A percentile compares a stretch with the other conserved stretches of the same genome.
Conservation (phyloP, 345 rosid genomes). For the Corchorus capsularis region DNA sequence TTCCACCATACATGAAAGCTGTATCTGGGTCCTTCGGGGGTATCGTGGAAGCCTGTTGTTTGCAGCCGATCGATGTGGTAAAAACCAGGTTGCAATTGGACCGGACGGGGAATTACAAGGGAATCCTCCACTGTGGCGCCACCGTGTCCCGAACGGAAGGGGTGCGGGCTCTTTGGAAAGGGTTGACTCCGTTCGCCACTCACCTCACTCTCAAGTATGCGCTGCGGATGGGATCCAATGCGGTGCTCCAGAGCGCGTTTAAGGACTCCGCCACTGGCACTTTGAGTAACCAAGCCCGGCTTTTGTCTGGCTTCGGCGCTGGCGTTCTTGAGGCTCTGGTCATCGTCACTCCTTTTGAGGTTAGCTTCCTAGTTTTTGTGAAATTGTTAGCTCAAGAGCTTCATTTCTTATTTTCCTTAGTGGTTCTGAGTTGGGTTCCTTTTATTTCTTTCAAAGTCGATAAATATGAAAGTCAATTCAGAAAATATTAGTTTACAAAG, state of each 20-base stretch:
- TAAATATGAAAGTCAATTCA: neutral
- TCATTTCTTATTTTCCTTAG: neutral
- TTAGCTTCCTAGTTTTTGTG: constrained; percentile 18
- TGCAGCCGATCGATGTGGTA: constrained; percentile 94
- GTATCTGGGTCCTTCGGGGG: constrained; percentile 89
- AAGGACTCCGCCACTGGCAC: constrained; percentile 81
- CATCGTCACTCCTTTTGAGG: constrained; percentile 97
- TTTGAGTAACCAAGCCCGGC: constrained; percentile 56
- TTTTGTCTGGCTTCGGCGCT: constrained; percentile 88
- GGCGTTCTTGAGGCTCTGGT: constrained; percentile 95
- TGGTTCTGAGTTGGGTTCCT: neutral
- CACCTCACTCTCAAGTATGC: constrained; percentile 89
- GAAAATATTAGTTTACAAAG: neutral
- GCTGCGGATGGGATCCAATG: constrained; percentile 94
- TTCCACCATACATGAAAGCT: constrained; percentile 93
- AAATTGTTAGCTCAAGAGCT: neutral
- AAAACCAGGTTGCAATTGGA: constrained; percentile 94
- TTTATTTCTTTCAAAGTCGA: neutral
- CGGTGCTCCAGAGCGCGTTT: constrained; percentile 67
- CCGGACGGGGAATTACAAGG: constrained; percentile 60
- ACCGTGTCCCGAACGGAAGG: constrained; percentile 74
- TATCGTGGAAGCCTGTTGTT: constrained; percentile 81
- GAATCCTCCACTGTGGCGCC: constrained; percentile 79
- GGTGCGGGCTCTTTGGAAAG: constrained; percentile 89
- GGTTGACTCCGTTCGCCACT: constrained; percentile 91